These are phyloP conservation scores for Lepidium africanum DNA, from an alignment of 345 rosid genomes.

Conservation along the genomic window DNA sequence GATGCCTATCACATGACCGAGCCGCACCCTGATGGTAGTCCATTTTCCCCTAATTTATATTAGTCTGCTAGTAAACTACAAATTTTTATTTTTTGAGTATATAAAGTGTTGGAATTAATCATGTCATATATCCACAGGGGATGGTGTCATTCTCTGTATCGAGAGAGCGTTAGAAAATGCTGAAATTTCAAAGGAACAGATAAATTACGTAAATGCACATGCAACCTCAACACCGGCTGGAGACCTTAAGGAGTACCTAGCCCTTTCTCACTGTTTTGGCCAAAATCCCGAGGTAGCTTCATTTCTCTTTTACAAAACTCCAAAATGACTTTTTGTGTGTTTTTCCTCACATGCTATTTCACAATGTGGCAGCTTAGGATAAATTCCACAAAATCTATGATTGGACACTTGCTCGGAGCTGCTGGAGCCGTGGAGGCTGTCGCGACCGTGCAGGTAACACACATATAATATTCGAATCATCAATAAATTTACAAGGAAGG, in stretches of 20 bases:
- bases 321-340: neutral
- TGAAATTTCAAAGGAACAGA: slow-evolving; percentile 61
- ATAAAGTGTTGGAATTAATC: neutral
- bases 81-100: neutral
- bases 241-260: slow-evolving; percentile 73
- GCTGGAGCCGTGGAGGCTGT: slow-evolving; percentile 95
- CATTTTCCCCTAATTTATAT: neutral
- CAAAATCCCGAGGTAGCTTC: slow-evolving; percentile 58
- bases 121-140: slow-evolving; percentile 35
- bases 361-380: slow-evolving; percentile 48
- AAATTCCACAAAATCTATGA: slow-evolving; percentile 94
- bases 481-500: neutral
- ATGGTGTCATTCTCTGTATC: slow-evolving; percentile 73
- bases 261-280: slow-evolving; percentile 77
- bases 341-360: slow-evolving; percentile 10
- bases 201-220: slow-evolving; percentile 89
- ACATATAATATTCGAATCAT: neutral
- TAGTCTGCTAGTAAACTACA: neutral
- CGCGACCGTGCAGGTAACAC: slow-evolving; percentile 70
- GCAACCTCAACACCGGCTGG: slow-evolving; percentile 92
- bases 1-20: slow-evolving; percentile 99
- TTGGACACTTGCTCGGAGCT: slow-evolving; percentile 89
- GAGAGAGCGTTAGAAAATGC: slow-evolving; percentile 77
- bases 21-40: slow-evolving; percentile 84
- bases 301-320: neutral